A percentile compares a stretch with the other conserved stretches of the same genome.
Conservation (phyloP, 148 eudicot species). For the Vaccinium macrocarpon region DNA sequence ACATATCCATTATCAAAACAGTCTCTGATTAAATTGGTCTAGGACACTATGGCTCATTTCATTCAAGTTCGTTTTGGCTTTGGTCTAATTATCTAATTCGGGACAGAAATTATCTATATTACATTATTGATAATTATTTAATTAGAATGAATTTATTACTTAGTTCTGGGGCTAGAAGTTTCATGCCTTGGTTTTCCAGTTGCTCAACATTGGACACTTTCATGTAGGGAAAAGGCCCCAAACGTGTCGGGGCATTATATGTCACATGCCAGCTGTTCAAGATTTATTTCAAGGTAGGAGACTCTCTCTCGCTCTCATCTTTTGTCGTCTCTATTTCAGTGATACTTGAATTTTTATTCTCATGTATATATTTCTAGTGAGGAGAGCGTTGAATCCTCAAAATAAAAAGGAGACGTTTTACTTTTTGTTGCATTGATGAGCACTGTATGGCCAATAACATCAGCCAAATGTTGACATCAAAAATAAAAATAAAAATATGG, state of each 20-base stretch:
- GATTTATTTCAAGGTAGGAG: slow-evolving; percentile 82
- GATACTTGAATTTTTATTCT: background rate
- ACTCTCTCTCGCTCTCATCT: background rate
- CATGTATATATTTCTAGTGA: background rate
- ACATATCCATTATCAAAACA: background rate
- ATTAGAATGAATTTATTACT: background rate
- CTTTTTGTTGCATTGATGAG: background rate
- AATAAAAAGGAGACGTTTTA: background rate
- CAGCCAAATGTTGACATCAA: background rate
- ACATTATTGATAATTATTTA: background rate
- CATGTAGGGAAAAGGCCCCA: slow-evolving; percentile 87
- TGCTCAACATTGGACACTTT: slow-evolving; percentile 12
- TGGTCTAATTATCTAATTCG: background rate
- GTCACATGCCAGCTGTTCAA: slow-evolving; percentile 96
- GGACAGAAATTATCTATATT: background rate
- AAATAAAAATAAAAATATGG: background rate
- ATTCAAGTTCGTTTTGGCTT: background rate
- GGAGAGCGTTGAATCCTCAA: background rate
- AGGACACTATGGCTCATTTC: background rate
- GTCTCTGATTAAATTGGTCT: background rate
- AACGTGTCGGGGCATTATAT: slow-evolving; percentile 94
- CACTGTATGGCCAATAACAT: slow-evolving; percentile 2
- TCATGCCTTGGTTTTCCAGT: slow-evolving; percentile 8
- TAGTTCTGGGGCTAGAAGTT: background rate
- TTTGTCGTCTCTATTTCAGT: background rate